A percentile compares a stretch with the other conserved stretches of the same genome.
Evolutionary conservation across 2,329 filamentous ascomycete species (phyloP).

Genomic region (Lomentospora prolificans): DNA sequence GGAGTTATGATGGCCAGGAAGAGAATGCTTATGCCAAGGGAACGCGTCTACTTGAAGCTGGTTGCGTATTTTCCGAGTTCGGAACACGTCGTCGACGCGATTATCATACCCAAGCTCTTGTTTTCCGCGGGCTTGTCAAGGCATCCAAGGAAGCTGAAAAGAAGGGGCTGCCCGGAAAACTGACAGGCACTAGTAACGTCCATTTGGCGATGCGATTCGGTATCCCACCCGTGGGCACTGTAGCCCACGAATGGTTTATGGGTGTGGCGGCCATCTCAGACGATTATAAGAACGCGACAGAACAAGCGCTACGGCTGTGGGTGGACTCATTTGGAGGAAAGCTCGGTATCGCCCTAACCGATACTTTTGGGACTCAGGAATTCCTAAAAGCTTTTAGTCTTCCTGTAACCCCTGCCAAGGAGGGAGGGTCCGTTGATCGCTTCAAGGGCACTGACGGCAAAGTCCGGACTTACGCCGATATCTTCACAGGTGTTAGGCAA

Average conservation of each 20-base stretch:
- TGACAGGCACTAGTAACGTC: constrained; percentile 90
- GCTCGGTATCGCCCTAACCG: constrained; percentile 81
- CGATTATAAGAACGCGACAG: constrained; percentile 76
- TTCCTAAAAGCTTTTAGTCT: constrained; percentile 80
- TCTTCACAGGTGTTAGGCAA: constrained; percentile 77
- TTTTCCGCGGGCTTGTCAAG: constrained; percentile 75
- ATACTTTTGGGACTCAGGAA: constrained; percentile 87
- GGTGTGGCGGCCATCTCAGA: constrained; percentile 84
- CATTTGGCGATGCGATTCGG: constrained; percentile 92
- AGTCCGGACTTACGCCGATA: constrained; percentile 62
- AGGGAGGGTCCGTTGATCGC: constrained; percentile 30
- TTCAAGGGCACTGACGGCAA: constrained; percentile 29
- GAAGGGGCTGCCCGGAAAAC: constrained; percentile 57
- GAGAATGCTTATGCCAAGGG: constrained; percentile 80
- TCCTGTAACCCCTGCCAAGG: constrained; percentile 39
- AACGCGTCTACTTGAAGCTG: constrained; percentile 62
- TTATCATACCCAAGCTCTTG: constrained; percentile 88
- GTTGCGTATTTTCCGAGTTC: constrained; percentile 89
- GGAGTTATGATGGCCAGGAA: constrained; percentile 80
- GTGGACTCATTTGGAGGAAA: constrained; percentile 80
- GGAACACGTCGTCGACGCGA: constrained; percentile 81
- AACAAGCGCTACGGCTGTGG: constrained; percentile 80
- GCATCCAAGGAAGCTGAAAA: constrained; percentile 63
- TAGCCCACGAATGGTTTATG: constrained; percentile 99
- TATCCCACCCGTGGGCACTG: constrained; percentile 75